Evolutionary conservation across 2,329 filamentous ascomycete genomes (phyloP).

Genomic region (Trichoderma hamatum): DNA sequence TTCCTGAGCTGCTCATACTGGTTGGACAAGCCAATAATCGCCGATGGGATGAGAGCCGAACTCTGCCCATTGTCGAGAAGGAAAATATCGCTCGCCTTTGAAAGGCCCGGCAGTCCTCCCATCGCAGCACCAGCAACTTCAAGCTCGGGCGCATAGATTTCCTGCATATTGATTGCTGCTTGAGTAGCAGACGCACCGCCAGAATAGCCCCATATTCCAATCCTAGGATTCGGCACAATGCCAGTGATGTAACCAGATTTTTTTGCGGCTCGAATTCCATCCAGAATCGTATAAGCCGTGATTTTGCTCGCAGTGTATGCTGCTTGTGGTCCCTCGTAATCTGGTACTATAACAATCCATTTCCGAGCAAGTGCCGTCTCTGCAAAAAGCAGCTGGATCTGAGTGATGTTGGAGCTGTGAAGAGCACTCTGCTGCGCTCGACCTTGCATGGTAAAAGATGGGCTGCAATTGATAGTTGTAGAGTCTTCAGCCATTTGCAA

Average conservation of each 20-base stretch:
- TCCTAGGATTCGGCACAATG: conserved; percentile 37
- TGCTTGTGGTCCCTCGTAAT: conserved; percentile 49
- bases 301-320: conserved; percentile 46
- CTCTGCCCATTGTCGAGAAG: conserved; percentile 28
- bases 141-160: conserved; percentile 34
- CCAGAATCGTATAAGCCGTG: conserved; percentile 48
- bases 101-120: conserved; percentile 30
- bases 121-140: conserved; percentile 33
- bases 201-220: conserved; percentile 49
- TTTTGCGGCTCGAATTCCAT: conserved; percentile 48
- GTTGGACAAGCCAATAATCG: conserved; percentile 31
- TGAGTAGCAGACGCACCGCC: conserved; percentile 29
- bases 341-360: conserved; percentile 55
- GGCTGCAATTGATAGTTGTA: conserved; percentile 41
- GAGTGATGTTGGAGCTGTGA: conserved; percentile 40
- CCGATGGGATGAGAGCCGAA: conserved; percentile 32
- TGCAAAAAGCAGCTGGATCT: conserved; percentile 33
- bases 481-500: conserved; percentile 48
- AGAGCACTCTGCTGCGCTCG: conserved; percentile 35
- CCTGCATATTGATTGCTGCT: conserved; percentile 25
- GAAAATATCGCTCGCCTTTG: conserved; percentile 23
- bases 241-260: conserved; percentile 34
- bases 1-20: conserved; percentile 28
- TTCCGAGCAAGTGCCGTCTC: conserved; percentile 44
- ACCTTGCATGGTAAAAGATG: conserved; percentile 34